Evolutionary conservation across 2,329 filamentous ascomycete species (phyloP).

Genomic region (Paracoccidioides brasiliensis): DNA sequence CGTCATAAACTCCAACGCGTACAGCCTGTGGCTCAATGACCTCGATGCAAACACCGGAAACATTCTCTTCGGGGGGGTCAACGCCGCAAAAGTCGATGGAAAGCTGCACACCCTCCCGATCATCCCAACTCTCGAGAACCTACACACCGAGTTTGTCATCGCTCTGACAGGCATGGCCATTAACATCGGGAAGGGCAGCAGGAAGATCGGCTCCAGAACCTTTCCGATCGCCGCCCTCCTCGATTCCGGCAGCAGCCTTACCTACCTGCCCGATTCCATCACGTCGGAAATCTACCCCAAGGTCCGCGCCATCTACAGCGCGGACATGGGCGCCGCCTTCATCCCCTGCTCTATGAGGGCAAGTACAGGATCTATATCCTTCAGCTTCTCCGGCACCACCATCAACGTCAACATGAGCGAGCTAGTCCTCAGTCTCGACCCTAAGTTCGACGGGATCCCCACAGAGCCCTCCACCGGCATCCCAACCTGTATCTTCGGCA

Average conservation of each 20-base stretch:
- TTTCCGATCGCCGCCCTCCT: conserved; percentile 50
- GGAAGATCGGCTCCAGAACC: conserved; percentile 10
- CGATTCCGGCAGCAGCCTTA: conserved; percentile 56
- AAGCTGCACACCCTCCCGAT: conserved; percentile 55
- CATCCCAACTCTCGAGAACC: conserved; percentile 36
- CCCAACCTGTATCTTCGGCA: conserved; percentile 53
- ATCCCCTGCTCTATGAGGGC: conserved; percentile 38
- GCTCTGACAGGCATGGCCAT: conserved; percentile 49
- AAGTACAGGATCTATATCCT: conserved; percentile 35
- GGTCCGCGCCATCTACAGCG: conserved; percentile 48
- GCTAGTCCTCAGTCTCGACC: conserved; percentile 48
- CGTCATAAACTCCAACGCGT: conserved; percentile 52
- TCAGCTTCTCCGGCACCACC: conserved; percentile 40
- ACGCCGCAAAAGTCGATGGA: conserved; percentile 51
- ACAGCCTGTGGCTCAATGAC: conserved; percentile 65
- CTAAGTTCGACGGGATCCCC: conserved; percentile 28
- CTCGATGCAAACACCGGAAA: conserved; percentile 51
- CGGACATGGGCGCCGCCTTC: conserved; percentile 38
- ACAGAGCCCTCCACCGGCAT: conserved; percentile 41
- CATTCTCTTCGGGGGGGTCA: conserved; percentile 64
- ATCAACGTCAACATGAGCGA: conserved; percentile 44
- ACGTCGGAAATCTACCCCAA: conserved; percentile 41
- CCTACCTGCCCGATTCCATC: conserved; percentile 48
- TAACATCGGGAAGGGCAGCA: conserved; percentile 13
- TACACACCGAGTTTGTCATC: conserved; percentile 53